phyloP scores from a whole-genome alignment of 129 eudicot genomes.

The Solidago caesia region DNA sequence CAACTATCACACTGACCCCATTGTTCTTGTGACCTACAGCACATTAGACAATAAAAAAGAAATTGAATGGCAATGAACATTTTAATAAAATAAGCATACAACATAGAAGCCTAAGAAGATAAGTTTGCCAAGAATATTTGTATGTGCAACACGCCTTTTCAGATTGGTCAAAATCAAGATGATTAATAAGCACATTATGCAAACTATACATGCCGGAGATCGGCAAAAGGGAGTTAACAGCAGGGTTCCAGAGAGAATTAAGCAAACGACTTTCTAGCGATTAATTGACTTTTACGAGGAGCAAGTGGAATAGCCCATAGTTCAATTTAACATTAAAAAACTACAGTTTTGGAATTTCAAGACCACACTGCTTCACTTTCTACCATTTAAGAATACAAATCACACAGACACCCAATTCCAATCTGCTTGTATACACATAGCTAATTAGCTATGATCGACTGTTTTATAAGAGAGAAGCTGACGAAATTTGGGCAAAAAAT shows the following conservation, averaged over 20 bases:
- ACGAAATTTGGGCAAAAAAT: background rate
- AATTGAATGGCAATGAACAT: background rate
- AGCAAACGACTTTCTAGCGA: background rate
- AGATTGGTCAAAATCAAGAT: conserved; percentile 10
- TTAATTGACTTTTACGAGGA: background rate
- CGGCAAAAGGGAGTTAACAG: background rate
- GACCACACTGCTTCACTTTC: conserved; percentile 2
- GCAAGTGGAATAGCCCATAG: background rate
- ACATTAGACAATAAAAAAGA: background rate
- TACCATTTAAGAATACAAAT: background rate
- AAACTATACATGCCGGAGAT: background rate
- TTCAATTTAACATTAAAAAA: background rate
- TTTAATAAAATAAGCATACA: background rate
- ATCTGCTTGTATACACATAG: background rate
- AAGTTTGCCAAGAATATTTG: background rate
- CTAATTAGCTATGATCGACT: background rate
- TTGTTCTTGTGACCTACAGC: conserved; percentile 72
- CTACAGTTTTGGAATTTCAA: background rate
- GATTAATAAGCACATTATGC: conserved; percentile 11
- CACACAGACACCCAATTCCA: background rate
- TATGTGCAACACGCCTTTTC: background rate
- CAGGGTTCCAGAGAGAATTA: background rate
- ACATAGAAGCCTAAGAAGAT: background rate
- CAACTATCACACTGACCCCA: conserved; percentile 95
- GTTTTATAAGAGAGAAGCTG: background rate